phyloP scores from a whole-genome alignment of 2,329 filamentous ascomycete species.

The Didymellaceae sp. region DNA sequence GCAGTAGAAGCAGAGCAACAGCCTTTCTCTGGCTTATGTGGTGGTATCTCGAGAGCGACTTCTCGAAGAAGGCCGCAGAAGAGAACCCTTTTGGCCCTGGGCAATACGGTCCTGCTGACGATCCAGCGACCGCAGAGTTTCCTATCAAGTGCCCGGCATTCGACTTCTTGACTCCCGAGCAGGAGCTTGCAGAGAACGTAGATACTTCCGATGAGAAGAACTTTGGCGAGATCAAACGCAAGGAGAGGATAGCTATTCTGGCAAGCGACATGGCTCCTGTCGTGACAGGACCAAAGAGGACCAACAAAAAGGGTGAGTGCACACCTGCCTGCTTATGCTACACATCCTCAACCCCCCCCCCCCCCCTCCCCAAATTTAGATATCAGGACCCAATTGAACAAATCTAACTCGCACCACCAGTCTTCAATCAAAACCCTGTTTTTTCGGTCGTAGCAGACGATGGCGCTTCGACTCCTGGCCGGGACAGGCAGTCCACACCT shows the following conservation, averaged over 20 bases:
- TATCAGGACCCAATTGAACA: too few relatives aligned
- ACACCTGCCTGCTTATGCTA: not conserved
- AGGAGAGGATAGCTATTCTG: slow-evolving; percentile 74
- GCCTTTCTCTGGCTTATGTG: slow-evolving; percentile 98
- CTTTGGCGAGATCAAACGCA: slow-evolving; percentile 76
- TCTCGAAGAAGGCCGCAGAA: slow-evolving; percentile 83
- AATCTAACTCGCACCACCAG: too few relatives aligned
- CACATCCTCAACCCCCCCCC: too few relatives aligned
- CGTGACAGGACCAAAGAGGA: slow-evolving; percentile 60
- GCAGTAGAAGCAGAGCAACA: slow-evolving; percentile 79
- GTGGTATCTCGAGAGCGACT: slow-evolving; percentile 98
- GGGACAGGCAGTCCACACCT: slow-evolving; percentile 50
- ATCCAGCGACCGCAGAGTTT: slow-evolving; percentile 50
- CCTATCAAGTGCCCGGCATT: slow-evolving; percentile 69
- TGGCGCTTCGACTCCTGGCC: slow-evolving; percentile 48
- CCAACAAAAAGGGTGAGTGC: slow-evolving; percentile 54
- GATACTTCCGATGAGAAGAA: slow-evolving; percentile 73
- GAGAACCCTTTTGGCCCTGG: slow-evolving; percentile 85
- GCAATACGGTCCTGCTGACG: slow-evolving; percentile 45
- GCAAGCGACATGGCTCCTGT: slow-evolving; percentile 76
- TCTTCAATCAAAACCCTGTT: slow-evolving; percentile 51
- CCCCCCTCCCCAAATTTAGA: too few relatives aligned
- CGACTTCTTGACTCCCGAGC: slow-evolving; percentile 67
- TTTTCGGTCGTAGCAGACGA: slow-evolving; percentile 51
- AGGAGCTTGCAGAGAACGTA: slow-evolving; percentile 73